Evolutionary conservation across 2,329 filamentous ascomycete genomes (phyloP), one percentile per base, ranked within the genome.

Genomic region (Anisogramma anomala): DNA sequence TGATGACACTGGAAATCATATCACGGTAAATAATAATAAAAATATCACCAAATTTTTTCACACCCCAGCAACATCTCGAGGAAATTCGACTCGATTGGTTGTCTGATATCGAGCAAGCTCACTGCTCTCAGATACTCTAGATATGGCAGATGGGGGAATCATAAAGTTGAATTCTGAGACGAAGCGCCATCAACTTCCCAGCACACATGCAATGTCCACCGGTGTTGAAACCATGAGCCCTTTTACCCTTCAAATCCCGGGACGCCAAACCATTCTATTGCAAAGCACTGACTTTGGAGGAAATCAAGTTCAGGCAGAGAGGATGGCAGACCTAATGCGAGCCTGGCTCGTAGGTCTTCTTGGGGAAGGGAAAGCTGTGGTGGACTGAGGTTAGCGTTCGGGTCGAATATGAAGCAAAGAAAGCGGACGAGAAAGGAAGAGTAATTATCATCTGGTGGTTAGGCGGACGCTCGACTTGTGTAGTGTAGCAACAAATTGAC

Each of bases 311-410:
- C 27, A 39, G 42, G 38, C 43, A 45, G 43, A 35, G 45, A 35
- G 39, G 25, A 25, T 45, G 41, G 65, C 66, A n/a, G 14, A n/a
- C 28, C 41, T 30, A 47, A 41, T 36, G 20, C 23, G 42, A 41
- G 33, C 37, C 41, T 49, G 70, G 58, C 53, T 71, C 63, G 65
- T 86, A 89, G 51, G 75, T 68, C 65, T 88, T 77, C 73, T 89
- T 88, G 56, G 83, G 83, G 70, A 78, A 83, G 52, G 84, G 84
- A 69, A 78, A 88, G 52, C 83, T 87, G 58, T 47, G 49, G 42
- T 40, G 37, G 9, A 22, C 15, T 33, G 31, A 31, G 20, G 20
- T 35, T 39, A 49, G 45, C 35, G 20, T 17, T 31, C 28, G 9
- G 23, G 20, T 33, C 11, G n/a, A 40, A 18, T 7, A 27, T 11